Base-by-base conservation (phyloP, 306 rosid genomes). In the Hippophae gyantsensis region DNA sequence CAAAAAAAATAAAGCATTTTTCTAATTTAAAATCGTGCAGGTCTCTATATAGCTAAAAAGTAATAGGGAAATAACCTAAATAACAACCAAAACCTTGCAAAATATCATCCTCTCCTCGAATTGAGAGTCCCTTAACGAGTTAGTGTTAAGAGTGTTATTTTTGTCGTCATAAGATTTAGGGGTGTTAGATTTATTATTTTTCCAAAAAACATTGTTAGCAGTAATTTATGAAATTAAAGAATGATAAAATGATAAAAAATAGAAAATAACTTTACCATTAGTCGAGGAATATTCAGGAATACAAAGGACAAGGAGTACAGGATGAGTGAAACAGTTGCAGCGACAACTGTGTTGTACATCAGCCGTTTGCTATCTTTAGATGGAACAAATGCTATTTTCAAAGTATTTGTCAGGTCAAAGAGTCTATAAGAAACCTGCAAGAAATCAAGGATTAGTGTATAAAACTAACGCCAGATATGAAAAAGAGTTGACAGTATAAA, bases 341-440 rank as follows among this genome's bases (percentile, higher is more conserved):
- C 95, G 10, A 75, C 57, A 56, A 92, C 56, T 57, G 82, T 57
- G 82, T 92, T 85, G 82, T 74, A 7, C 48, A 68, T 25, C 32
- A 92, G 92, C 64, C 99, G 82, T 72, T 84, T 84, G 80, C 75
- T 12, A 69, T 92, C 96, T 75, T 88, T 92, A 71, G 88, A 48
- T 12, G 99, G 99, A 52, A 92, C 87, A 65, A 92, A 87, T 43
- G 96, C 99, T 3, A 62, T 64, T 84, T 92, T 92, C 65, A 92
- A 78, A 23, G 77, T 76, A 77, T 88, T 92, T 83, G 99, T 88
- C 73, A 88, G 79, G 26, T 85, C 82, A 53, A 86, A 82, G 42
- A 92, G 78, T 70, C 99, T 80, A 76, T 82, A 82, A 48, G 99
- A 88, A 63, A 80, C 82, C 99, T 92, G 96, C 93, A 67, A 53